Percentiles rank a stretch among this genome's conserved stretches.
Conservation (phyloP, 371 early-diverging fungal genomes). For the Haplosporangium sp. region DNA sequence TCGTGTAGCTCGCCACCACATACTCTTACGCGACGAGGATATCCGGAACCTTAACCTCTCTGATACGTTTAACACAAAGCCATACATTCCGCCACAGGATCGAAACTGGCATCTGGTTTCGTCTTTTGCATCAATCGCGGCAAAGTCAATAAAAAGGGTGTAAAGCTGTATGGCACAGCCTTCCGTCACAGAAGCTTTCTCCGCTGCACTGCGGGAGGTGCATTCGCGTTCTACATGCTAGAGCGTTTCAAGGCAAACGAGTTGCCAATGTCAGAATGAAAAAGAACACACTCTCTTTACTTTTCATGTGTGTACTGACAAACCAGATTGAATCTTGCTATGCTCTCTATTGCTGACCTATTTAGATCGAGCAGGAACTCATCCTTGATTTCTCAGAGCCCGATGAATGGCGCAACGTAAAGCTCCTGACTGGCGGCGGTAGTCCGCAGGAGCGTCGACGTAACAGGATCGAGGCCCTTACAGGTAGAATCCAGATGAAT, state of each 20-base stretch:
- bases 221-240: conserved; percentile 25
- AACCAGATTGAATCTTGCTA: too few relatives aligned
- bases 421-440: conserved; percentile 4
- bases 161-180: conserved; percentile 19
- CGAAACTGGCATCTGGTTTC: conserved; percentile 13
- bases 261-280: too few relatives aligned
- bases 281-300: too few relatives aligned
- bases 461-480: background rate
- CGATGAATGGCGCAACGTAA: conserved; percentile 19
- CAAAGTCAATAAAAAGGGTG: conserved; percentile 30
- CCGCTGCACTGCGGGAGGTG: conserved; percentile 15
- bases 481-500: conserved; percentile 13
- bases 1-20: conserved; percentile 27
- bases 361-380: conserved; percentile 18
- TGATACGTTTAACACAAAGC: conserved; percentile 9
- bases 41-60: conserved; percentile 28
- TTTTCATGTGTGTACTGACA: too few relatives aligned
- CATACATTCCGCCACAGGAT: conserved; percentile 4
- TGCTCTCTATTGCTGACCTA: too few relatives aligned
- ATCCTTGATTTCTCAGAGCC: conserved; percentile 24
- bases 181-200: conserved; percentile 22
- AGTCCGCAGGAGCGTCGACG: conserved; percentile 3
- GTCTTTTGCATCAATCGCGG: conserved; percentile 17
- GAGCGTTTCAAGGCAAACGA: conserved; percentile 18
- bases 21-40: conserved; percentile 36